Evolutionary conservation across 1,284 basidiomycete genomes (phyloP), one percentile per base, ranked within the genome.

Genomic region (Mycena sp.): DNA sequence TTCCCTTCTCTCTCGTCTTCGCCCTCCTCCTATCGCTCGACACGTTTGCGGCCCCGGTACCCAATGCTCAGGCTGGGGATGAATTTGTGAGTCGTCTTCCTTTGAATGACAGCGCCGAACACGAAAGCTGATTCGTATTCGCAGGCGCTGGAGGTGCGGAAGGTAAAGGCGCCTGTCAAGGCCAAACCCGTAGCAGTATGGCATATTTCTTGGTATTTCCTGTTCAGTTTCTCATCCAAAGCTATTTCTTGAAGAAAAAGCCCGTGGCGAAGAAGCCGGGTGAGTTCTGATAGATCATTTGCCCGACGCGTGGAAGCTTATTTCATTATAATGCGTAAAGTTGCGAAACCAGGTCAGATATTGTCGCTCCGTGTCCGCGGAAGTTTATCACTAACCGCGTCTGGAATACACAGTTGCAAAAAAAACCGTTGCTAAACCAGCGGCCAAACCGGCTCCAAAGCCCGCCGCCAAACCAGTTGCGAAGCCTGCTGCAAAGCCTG

Each of bases 11-110:
- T 11, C n/a, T 62, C 38, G 46, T 68, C 22, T 44, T 68, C 18
- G 41, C 67, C 37, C 6, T 68, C 54, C 7, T 55, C 30, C 67
- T 68, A 8, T 68, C 67, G 30, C 46, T 68, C 50, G 39, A 68
- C 5, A 48, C 60, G 37, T 54, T 68, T 20, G 67, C 67, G 25
- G 67, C 67, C 10, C 67, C 67, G 37, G 60, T 68, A 20, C 44
- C 65, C 4, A 65, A 37, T 34, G 63, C 14, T 48, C 14, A 38
- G 7, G 56, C 30, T 18, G 20, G 62, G 2, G 39, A 56, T 46
- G 67, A 62, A 57, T 20, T 41, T 1, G 67, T 68, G 60, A 22
- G 67, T 68, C 4, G 16, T 44, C 10, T 14, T 44, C 41, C 2
- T 5, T 10, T 61, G 30, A 48, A 11, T 44, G 25, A 38, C 11